Evolutionary conservation across 2,329 filamentous ascomycete genomes (phyloP), one percentile per base, ranked within the genome.

Genomic region (Aspergillus sergii): DNA sequence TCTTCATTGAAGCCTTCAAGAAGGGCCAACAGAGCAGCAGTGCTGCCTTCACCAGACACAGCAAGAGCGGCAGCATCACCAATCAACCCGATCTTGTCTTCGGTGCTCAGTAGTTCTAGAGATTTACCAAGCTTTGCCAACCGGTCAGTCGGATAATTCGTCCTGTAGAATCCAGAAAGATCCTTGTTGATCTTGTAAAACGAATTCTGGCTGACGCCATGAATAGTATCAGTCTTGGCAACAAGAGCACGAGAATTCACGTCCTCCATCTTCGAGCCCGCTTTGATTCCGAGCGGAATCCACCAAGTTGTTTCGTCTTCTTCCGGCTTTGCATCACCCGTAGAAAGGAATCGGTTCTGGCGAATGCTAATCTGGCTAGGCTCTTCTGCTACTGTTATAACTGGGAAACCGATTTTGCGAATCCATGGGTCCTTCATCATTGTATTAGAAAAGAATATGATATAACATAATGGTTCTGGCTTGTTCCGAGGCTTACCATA

Each of bases 101-200:
- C 88, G 7, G 91, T 89, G 66, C 85, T 91, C 28, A 99, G 85
- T 69, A 89, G 88, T 69, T 91, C 85, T 19, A 93, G 89, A 70
- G 92, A 89, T 59, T 88, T 86, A 62, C 92, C 91, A 28, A 99
- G 88, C 80, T 93, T 93, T 45, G 86, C 87, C 46, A 99, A 85
- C 55, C 94, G 89, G 66, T 88, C 84, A n/a, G 92, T 89, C 6
- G 95, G 93, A 75, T 98, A 96, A 79, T 96, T 97, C 56, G 94
- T 95, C 65, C 94, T 88, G 81, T 96, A 98, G 79, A 91, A 97
- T 30, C 93, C 94, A 58, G 90, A 93, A 63, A 94, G 91, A 60
- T 94, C 88, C 64, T 90, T 89, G 82, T 99, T 99, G 72, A 99
- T 84, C 82, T 97, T 96, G 82, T 98, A 99, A 78, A 97, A 97